These are phyloP conservation scores for Penicillium coffeae DNA, from an alignment of 495 filamentous ascomycete species.

Conservation along the genomic window DNA sequence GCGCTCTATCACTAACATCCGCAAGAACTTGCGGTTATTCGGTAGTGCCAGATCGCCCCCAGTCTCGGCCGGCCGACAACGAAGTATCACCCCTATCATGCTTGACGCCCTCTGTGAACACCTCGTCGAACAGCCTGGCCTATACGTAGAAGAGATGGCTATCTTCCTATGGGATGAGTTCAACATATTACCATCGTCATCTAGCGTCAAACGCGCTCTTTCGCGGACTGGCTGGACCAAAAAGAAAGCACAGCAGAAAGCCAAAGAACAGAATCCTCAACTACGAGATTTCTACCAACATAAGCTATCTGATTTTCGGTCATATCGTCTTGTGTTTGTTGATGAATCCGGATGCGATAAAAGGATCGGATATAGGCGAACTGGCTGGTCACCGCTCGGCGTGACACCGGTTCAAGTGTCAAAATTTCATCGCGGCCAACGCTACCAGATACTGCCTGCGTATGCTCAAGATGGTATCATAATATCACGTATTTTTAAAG, in stretches of 20 bases:
- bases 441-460: neutral
- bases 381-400: constrained; percentile 1
- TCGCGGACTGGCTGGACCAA: constrained; percentile 18
- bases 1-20: constrained; percentile 11
- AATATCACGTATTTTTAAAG: constrained; percentile 28
- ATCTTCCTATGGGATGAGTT: constrained; percentile 15
- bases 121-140: constrained; percentile 6
- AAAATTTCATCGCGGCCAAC: neutral
- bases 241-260: constrained; percentile 11
- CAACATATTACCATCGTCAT: constrained; percentile 9
- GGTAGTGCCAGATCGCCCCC: constrained; percentile 6
- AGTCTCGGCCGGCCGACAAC: constrained; percentile 10
- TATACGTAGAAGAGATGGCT: constrained; percentile 17
- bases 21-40: constrained; percentile 8
- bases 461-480: constrained; percentile 37
- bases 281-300: constrained; percentile 1
- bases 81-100: constrained; percentile 18
- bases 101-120: constrained; percentile 12
- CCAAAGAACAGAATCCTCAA: constrained; percentile 2
- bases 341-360: constrained; percentile 2
- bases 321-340: neutral
- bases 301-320: neutral
- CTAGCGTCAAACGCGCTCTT: constrained; percentile 11
- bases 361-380: neutral
- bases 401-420: neutral